phyloP scores from a whole-genome alignment of 2,329 filamentous ascomycete genomes.

The Eurotiales sp. region DNA sequence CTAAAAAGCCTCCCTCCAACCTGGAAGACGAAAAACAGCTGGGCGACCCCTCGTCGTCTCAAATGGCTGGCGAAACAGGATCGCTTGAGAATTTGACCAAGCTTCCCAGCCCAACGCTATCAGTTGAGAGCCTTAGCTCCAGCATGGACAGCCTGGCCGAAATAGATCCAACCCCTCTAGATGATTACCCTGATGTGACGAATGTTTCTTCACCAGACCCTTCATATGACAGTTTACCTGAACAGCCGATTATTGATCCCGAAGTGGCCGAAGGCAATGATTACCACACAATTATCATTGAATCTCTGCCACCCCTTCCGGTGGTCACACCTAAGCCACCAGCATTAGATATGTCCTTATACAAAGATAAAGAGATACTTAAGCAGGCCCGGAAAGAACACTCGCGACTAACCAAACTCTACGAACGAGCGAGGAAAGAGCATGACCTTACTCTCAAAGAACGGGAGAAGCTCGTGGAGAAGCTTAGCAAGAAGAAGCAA shows the following conservation, averaged over 20 bases:
- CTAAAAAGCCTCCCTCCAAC: constrained; percentile 5
- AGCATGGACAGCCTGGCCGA: constrained; percentile 1
- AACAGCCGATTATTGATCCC: neutral
- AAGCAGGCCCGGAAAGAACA: constrained; percentile 68
- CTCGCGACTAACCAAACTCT: constrained; percentile 58
- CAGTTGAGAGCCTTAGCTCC: neutral
- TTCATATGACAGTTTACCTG: neutral
- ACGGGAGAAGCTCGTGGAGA: constrained; percentile 29
- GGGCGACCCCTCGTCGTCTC: neutral
- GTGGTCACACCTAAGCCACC: constrained; percentile 53
- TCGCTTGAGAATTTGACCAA: constrained; percentile 1
- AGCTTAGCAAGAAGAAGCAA: constrained; percentile 25
- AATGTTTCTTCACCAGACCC: constrained; percentile 4
- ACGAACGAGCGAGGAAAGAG: constrained; percentile 64
- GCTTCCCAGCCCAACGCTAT: constrained; percentile 2
- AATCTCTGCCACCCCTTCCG: constrained; percentile 46
- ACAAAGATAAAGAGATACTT: constrained; percentile 61
- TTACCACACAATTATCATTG: constrained; percentile 6
- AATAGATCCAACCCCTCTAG: constrained; percentile 10
- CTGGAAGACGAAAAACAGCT: neutral
- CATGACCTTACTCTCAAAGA: constrained; percentile 57
- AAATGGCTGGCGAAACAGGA: neutral
- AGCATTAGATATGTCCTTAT: constrained; percentile 55
- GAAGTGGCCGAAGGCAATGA: neutral
- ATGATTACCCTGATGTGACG: neutral